Base-by-base conservation (phyloP, 352 stramenopile genomes). In the Phytophthora capsici region DNA sequence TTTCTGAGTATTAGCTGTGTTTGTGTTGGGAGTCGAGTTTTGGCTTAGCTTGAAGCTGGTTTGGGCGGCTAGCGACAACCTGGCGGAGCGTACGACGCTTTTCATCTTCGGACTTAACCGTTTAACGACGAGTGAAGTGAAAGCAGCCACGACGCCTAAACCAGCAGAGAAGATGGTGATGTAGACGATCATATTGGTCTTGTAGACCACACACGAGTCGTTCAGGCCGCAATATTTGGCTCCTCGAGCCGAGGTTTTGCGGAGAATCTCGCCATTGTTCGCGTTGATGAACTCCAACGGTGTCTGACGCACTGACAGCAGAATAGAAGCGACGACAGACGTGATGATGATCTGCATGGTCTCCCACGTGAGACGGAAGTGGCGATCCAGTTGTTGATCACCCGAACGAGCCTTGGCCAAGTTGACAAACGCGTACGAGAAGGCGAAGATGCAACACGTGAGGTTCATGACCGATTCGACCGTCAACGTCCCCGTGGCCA, bases 181-280 rank as follows among this genome's bases (percentile, higher is more conserved):
- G 36, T 64, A 65, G 7, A 71, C 43, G 1, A 59, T 65, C 28
- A 74, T 41, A 46, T 75, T 75, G 54, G 50, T 56, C 13, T 69
- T 68, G 55, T 60, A 75, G 14, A 75, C 61, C 36, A 75, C 47
- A 36, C 66, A 75, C 28, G 66, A 75, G 62, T 75, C 66, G 23
- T 62, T 75, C 16, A 75, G 56, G 0, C 64, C 51, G 40, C 62
- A 75, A 50, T 68, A 62, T 40, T 67, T 60, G 13, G 50, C 55
- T 40, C 66, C 61, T 3, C 41, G 32, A 26, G 48, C 40, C 0
- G 60, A 65, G 0, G 66, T 67, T 17, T 71, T 71, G 17, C 60
- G 66, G 6, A 75, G 61, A 32, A 75, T 63, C n/a, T 67, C 50
- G 6, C 60, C 66, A n/a, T 75, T 67, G 13, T 54, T 41, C 5